Evolutionary conservation across 495 filamentous ascomycete genomes (phyloP).

Genomic region (Penicillium cataractarum): DNA sequence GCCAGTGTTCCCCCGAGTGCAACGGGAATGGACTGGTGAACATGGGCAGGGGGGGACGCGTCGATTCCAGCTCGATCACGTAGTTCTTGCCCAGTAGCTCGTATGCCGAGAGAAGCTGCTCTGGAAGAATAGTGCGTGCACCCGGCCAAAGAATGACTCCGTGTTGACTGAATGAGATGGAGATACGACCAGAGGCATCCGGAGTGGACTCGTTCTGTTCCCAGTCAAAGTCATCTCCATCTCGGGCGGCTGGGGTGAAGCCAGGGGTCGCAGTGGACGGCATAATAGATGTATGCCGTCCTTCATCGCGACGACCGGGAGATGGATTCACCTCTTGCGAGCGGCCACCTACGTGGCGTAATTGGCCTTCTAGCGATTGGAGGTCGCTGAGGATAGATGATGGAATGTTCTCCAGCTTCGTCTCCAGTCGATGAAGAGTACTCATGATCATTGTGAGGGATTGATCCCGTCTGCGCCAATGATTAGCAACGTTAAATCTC

Average conservation of each 20-base stretch:
- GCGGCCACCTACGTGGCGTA: constrained; percentile 23
- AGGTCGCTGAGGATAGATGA: constrained; percentile 40
- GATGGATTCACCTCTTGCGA: constrained; percentile 22
- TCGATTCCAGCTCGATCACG: constrained; percentile 50
- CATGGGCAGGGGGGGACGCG: constrained; percentile 43
- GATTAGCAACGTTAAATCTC: neutral
- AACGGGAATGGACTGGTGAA: constrained; percentile 45
- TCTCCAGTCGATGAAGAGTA: constrained; percentile 52
- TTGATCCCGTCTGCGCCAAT: constrained; percentile 43
- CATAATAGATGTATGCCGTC: constrained; percentile 10
- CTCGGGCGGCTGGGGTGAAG: constrained; percentile 35
- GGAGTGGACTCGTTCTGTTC: constrained; percentile 35
- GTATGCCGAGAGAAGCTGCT: constrained; percentile 39
- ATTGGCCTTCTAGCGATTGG: constrained; percentile 34
- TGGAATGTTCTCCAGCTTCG: constrained; percentile 48
- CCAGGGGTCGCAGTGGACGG: constrained; percentile 23
- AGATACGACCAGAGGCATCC: constrained; percentile 39
- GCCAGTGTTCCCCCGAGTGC: constrained; percentile 44
- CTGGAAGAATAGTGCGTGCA: constrained; percentile 41
- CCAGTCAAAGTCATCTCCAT: constrained; percentile 41
- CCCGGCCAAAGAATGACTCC: constrained; percentile 53
- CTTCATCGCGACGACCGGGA: constrained; percentile 18
- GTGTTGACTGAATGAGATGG: constrained; percentile 55
- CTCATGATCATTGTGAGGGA: constrained; percentile 54
- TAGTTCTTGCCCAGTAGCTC: constrained; percentile 49